Evolutionary conservation across 1,284 basidiomycete genomes (phyloP).

Genomic region (Boletus sp.): DNA sequence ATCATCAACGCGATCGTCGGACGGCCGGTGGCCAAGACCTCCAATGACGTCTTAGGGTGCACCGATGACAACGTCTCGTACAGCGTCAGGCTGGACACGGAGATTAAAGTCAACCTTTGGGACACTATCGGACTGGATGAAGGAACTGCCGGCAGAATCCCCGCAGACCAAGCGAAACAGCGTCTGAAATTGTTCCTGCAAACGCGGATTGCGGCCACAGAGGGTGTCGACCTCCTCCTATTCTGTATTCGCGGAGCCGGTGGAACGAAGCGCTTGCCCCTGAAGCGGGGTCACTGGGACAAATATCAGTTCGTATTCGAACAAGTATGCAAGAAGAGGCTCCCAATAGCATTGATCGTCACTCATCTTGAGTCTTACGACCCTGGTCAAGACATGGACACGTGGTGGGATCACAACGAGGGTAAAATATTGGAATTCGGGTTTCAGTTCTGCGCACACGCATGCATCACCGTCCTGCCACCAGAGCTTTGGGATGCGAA

Average conservation of each 20-base stretch:
- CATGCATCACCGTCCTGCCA: slow-evolving; percentile 20
- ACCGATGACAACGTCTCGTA: slow-evolving; percentile 8
- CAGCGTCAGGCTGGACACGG: slow-evolving; percentile 9
- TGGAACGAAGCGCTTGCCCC: slow-evolving; percentile 11
- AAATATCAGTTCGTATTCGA: slow-evolving; percentile 19
- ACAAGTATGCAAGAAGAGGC: slow-evolving; percentile 20
- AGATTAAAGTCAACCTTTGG: slow-evolving; percentile 19
- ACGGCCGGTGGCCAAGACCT: slow-evolving; percentile 10
- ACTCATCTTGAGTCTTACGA: slow-evolving; percentile 22
- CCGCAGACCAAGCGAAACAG: slow-evolving; percentile 12
- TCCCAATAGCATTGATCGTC: slow-evolving; percentile 22
- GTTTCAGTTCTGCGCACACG: slow-evolving; percentile 23
- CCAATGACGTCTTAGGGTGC: slow-evolving; percentile 19
- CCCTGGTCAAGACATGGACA: slow-evolving; percentile 20
- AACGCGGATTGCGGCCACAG: slow-evolving; percentile 12
- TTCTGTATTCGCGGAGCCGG: slow-evolving; percentile 23
- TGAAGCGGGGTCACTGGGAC: slow-evolving; percentile 16
- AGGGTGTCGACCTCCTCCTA: slow-evolving; percentile 24
- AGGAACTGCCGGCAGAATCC: slow-evolving; percentile 16
- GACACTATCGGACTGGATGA: slow-evolving; percentile 28
- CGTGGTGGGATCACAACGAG: slow-evolving; percentile 20
- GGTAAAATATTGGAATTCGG: slow-evolving; percentile 8
- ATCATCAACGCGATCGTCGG: slow-evolving; percentile 25
- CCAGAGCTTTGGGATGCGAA: neutral
- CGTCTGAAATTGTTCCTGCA: slow-evolving; percentile 19